phyloP scores from a whole-genome alignment of 176 grass and related monocot genomes.

The Oryza meridionalis region DNA sequence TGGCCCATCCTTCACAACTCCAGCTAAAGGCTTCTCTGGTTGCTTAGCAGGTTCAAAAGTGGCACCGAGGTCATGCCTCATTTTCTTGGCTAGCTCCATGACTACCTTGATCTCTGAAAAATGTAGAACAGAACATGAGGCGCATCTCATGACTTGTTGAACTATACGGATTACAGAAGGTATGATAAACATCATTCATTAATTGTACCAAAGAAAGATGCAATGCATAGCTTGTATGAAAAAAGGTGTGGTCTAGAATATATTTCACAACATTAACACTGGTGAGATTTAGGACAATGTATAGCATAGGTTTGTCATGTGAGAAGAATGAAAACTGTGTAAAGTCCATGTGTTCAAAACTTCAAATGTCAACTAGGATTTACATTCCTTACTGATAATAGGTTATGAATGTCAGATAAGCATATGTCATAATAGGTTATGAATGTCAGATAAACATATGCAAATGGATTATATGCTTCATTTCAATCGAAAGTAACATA shows the following conservation, averaged over 20 bases:
- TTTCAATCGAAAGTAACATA: neutral
- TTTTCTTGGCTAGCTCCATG: constrained; percentile 68
- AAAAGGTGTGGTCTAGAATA: neutral
- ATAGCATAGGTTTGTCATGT: neutral
- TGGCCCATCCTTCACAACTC: constrained; percentile 46
- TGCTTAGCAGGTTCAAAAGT: constrained; percentile 41
- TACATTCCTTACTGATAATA: neutral
- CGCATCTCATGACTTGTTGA: neutral
- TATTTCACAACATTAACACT: neutral
- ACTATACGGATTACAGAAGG: neutral
- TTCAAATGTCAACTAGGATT: neutral
- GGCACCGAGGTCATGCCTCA: constrained; percentile 50
- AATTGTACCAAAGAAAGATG: neutral
- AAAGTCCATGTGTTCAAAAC: neutral
- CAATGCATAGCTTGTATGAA: neutral
- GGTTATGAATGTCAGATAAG: neutral
- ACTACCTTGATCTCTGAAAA: constrained; percentile 68
- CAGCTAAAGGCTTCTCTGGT: constrained; percentile 44
- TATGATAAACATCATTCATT: neutral
- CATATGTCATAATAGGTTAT: neutral
- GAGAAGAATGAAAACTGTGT: neutral
- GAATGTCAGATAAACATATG: neutral
- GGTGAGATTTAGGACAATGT: neutral
- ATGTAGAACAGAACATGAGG: constrained; percentile 3
- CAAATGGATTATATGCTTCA: neutral